Evolutionary conservation across 257 asterid species (phyloP).

Genomic region (Capsicum pubescens): DNA sequence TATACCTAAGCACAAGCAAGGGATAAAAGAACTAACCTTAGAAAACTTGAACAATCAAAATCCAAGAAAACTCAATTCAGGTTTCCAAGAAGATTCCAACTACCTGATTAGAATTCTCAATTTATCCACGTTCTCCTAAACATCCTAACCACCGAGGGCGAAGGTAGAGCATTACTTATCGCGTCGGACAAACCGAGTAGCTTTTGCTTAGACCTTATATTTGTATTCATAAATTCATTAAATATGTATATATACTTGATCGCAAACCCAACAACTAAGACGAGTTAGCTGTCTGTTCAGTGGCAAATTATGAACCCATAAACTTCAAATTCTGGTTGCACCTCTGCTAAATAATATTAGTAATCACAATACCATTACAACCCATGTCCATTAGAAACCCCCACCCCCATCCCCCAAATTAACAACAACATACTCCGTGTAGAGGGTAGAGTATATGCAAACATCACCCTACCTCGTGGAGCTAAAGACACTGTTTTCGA

Average conservation of each 20-base stretch:
- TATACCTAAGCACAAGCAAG: not conserved
- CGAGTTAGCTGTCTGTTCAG: not conserved
- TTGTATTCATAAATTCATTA: no score
- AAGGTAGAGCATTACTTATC: no score
- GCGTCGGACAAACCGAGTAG: no score
- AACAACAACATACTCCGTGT: not conserved
- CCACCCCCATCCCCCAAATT: not conserved
- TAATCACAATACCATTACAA: not conserved
- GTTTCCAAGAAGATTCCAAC: not conserved
- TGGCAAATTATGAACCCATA: conserved; percentile 1
- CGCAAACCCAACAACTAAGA: not conserved
- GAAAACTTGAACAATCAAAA: not conserved
- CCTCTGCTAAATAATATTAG: no score
- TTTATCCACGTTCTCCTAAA: not conserved
- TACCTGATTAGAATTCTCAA: not conserved
- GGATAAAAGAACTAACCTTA: not conserved
- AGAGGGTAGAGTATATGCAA: no score
- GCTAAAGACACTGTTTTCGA: no score
- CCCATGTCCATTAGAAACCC: not conserved
- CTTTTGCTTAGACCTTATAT: no score
- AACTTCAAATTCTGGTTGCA: not conserved
- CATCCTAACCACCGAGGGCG: not conserved
- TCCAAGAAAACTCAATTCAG: not conserved
- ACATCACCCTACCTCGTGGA: no score
- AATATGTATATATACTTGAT: no score